These are phyloP conservation scores for Ogataea hybrid DNA, from an alignment of 1,139 yeast species.

Conservation along the genomic window DNA sequence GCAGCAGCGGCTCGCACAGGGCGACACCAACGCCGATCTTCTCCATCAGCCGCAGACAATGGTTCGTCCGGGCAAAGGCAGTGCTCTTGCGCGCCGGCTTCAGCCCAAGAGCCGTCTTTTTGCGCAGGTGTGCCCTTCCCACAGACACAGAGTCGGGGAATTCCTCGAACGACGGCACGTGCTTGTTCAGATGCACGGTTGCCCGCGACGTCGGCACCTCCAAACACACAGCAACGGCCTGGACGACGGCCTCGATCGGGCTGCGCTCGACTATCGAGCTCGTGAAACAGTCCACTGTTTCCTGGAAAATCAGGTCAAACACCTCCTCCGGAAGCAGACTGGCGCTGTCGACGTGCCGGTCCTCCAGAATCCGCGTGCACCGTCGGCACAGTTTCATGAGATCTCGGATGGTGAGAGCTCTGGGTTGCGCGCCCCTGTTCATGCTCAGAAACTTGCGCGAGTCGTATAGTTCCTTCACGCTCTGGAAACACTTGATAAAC, in stretches of 20 bases:
- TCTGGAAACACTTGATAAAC: conserved; percentile 61
- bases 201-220: conserved; percentile 77
- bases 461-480: conserved; percentile 52
- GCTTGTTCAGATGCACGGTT: conserved; percentile 59
- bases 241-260: conserved; percentile 62
- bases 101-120: conserved; percentile 28
- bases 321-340: conserved; percentile 59
- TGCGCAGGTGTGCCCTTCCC: conserved; percentile 67
- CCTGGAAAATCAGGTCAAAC: conserved; percentile 79
- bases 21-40: conserved; percentile 80
- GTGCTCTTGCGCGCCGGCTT: conserved; percentile 32
- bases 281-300: conserved; percentile 92
- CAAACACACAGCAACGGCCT: conserved; percentile 66
- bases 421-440: conserved; percentile 72
- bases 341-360: conserved; percentile 46
- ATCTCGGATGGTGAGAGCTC: conserved; percentile 77
- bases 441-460: conserved; percentile 60
- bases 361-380: conserved; percentile 50
- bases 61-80: conserved; percentile 86
- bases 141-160: conserved; percentile 49
- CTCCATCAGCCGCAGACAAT: conserved; percentile 82
- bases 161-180: conserved; percentile 64
- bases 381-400: conserved; percentile 81
- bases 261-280: conserved; percentile 69
- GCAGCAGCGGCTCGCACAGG: conserved; percentile 80